Evolutionary conservation across 1,284 basidiomycete genomes (phyloP), one percentile per base, ranked within the genome.

Genomic region (Heterobasidion irregulare): DNA sequence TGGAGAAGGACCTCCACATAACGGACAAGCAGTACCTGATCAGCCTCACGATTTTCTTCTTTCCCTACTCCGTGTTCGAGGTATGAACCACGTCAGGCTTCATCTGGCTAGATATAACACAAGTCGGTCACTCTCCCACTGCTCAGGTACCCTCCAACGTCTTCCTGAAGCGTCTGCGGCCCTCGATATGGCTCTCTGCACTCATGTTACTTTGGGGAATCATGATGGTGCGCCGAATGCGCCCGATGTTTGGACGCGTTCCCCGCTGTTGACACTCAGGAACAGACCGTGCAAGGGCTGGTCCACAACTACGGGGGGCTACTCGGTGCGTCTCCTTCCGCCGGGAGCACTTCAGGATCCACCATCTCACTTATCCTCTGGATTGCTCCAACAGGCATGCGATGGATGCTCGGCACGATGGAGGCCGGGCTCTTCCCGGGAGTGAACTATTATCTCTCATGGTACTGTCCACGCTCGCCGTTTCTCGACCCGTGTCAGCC

Each of bases 21-120:
- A 75, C 73, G 35, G 83, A 86, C 62, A 75, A 71, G 26, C 83
- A 87, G 65, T 87, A 87, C 63, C 70, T 84, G 47, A 71, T 87
- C 35, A 72, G 76, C n/a, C 73, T 88, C 53, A 86, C 86, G 58
- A 70, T 80, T 50, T 82, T 83, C 65, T 83, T 82, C 72, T 77
- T 84, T 63, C 82, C 83, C 47, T 86, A 85, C 62, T 72, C 80
- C 2, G 62, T 84, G 19, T 85, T 85, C 57, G 84, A 88, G 74
- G 76, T 70, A 47, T 18, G 66, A 55, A 41, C 26, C 26, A 26
- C 26, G 26, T 26, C 26, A 26, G 26, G 26, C 26, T 5, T 26
- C 26, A 26, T 26, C 26, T 26, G 26, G 26, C 26, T 26, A 26
- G 26, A 26, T 5, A 26, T 26, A 5, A 26, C 3, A 26, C 26